phyloP scores from a whole-genome alignment of 2,329 filamentous ascomycete species.

The Colletotrichum liaoningense region DNA sequence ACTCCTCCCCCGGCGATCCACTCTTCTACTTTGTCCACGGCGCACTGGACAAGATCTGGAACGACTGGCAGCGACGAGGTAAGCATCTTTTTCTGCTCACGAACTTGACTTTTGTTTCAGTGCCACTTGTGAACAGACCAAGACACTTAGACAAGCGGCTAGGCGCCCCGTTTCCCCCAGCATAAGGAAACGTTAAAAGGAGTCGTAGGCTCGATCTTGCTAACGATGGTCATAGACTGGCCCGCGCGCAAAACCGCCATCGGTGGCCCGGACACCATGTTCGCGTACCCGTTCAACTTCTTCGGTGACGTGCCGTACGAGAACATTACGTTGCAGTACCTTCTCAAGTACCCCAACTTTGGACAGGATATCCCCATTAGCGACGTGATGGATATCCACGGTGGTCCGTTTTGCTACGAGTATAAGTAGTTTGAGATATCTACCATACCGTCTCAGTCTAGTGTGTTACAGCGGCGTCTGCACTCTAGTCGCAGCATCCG shows the following conservation, averaged over 20 bases:
- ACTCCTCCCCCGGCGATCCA: conserved; percentile 46
- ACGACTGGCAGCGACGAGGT: conserved; percentile 39
- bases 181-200: neutral
- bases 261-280: neutral
- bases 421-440: neutral
- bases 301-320: neutral
- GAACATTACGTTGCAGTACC: neutral
- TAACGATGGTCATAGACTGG: neutral
- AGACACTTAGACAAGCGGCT: neutral
- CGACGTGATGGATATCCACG: neutral
- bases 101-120: neutral
- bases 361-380: neutral
- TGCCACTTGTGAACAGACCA: neutral
- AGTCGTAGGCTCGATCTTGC: neutral
- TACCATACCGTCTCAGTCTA: neutral
- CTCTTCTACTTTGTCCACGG: conserved; percentile 43
- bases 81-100: neutral
- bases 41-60: conserved; percentile 42
- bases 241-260: neutral
- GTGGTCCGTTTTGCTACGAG: neutral
- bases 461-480: neutral
- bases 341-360: neutral
- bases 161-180: neutral
- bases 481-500: neutral
- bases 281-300: neutral